Evolutionary conservation across 768 basidiomycete species (phyloP), one percentile per base, ranked within the genome.

Genomic region (Lentinula lateritia): DNA sequence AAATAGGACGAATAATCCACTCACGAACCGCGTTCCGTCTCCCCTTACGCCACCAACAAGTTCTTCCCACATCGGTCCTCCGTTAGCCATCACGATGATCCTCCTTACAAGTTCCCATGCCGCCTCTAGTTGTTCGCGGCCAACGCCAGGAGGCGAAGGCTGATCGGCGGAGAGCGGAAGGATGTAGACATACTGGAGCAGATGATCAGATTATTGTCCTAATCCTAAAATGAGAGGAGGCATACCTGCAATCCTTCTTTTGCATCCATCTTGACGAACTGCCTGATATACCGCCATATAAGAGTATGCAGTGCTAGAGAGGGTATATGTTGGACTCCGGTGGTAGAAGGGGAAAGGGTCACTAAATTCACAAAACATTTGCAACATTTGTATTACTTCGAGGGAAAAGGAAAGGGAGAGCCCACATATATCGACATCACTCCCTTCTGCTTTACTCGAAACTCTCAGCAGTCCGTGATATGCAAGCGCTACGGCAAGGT

Each of bases 161-260:
- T 73, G 59, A 39, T 60, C 59, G 10, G 50, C 15, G 15, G 59
- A 60, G 18, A 60, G 59, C 9, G 45, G 48, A 6, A 60, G 45
- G 20, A 20, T 48, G 23, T 59, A 59, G 8, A 59, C 58, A 18
- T 59, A 59, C 75, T 65, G 48, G 18, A 36, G 41, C 13, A 28
- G 5, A 52, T 28, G 7, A 34, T 41, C 6, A 42, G 43, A 52
- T 38, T 81, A 78, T 41, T 91, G 87, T 70, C 96, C 93, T 7
- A 87, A 80, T 32, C 83, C 82, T 6, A 98, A 81, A 60, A 87
- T 86, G 6, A 97, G 6, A 18, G 10, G 23, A 9, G 95, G 23
- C 95, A 90, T 66, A 98, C 98, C 73, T 99, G 95, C 55, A 99
- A 75, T 0, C 95, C 96, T 67, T 95, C 92, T 68, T 90, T 89